Base-by-base conservation (phyloP, 1,139 yeast species). In the Saccharomyces pastorianus region DNA sequence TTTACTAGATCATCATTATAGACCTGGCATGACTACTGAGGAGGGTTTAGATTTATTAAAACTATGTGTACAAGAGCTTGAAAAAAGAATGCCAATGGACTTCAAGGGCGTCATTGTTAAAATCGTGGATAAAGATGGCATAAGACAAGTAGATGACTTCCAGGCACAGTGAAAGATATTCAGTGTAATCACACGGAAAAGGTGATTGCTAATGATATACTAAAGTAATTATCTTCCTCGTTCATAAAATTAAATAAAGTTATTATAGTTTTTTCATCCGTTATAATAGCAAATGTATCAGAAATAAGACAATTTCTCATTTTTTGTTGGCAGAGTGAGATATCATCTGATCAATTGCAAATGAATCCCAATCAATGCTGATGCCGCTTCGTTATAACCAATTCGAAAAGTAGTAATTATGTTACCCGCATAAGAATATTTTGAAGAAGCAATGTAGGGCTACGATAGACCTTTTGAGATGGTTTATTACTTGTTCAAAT, bases 71-170 rank as follows among this genome's bases (percentile, higher is more conserved):
- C 80, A 78, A 58, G 99, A 93, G 72, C 79, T 95, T 66, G 78
- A 82, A 61, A 82, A 78, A 55, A 84, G 99, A 78, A 84, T 93
- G 89, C 99, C 99, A 48, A 80, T 93, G 61, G 98, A 93, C 67
- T 93, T 88, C 77, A 93, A 93, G 76, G 99, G 99, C 28, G 84
- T 87, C 47, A 80, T 73, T 58, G 79, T 89, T 53, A 89, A 90
- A 71, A 80, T 86, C 48, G 87, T 91, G 41, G 88, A 83, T 66
- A 81, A 85, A 67, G 81, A 84, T 56, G 95, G 95, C 55, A 73
- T 85, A 59, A 81, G 82, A 68, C 76, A 73, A 42, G 71, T 79
- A 47, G 85, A 80, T 7, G 67, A 64, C 50, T 47, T 27, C 27
- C 44, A 38, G 26, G 20, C 44, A 20, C 23, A 38, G 25, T 38